A percentile compares a stretch with the other conserved stretches of the same genome.
Conservation (phyloP, 208 protist genomes). For the Acanthamoeba culbertsoni region DNA sequence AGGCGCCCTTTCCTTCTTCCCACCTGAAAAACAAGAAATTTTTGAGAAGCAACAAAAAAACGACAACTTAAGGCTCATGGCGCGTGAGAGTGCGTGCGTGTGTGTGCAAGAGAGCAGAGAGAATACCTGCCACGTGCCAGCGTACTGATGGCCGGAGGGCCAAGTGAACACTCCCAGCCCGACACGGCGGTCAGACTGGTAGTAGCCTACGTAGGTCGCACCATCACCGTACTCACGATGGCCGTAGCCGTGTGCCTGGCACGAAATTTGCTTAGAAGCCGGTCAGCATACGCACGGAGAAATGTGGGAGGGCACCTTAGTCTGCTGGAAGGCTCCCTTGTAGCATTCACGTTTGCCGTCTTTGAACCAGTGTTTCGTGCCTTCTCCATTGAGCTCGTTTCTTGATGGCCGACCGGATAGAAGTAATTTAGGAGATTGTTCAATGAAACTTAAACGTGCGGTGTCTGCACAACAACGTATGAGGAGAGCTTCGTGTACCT, state of each 20-base stretch:
- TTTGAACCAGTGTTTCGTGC: not conserved
- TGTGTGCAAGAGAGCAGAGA: too few relatives aligned
- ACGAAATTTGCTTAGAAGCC: not conserved
- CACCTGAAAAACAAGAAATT: too few relatives aligned
- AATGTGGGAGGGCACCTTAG: not conserved
- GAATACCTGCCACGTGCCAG: not conserved
- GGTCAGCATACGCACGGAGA: not conserved
- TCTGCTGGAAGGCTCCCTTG: not conserved
- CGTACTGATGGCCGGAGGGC: not conserved
- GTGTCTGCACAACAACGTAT: not conserved
- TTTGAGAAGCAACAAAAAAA: too few relatives aligned
- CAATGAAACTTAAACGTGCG: not conserved
- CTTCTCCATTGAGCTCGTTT: not conserved
- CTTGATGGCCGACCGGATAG: not conserved
- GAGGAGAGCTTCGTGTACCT: not conserved
- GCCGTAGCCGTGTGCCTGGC: not conserved
- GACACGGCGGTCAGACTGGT: not conserved
- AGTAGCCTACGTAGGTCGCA: not conserved
- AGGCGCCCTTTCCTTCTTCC: not conserved
- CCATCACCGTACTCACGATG: not conserved
- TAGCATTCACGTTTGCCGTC: not conserved
- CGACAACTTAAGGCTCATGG: too few relatives aligned
- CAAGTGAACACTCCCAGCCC: not conserved
- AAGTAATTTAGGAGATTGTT: not conserved
- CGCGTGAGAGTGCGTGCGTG: too few relatives aligned